Conservation (phyloP, 306 rosid genomes). For the Pterocarpus macrocarpus region DNA sequence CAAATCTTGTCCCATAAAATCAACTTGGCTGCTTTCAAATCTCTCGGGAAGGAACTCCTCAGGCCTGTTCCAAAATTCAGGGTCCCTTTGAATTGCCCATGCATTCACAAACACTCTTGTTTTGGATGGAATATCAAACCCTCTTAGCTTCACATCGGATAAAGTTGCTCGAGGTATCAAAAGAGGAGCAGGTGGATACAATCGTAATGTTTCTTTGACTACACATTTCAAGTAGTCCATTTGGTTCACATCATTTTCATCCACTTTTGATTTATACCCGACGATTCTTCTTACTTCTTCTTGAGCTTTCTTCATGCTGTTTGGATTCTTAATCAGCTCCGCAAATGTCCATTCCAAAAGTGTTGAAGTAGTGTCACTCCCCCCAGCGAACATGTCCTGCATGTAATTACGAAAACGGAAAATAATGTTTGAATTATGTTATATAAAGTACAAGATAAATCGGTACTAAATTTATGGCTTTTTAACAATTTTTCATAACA, state of each 20-base stretch:
- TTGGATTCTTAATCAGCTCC: conserved; percentile 32
- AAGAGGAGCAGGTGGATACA: conserved; percentile 56
- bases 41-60: conserved; percentile 34
- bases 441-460: no score
- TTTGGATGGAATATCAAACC: conserved; percentile 27
- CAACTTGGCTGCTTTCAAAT: background rate
- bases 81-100: conserved; percentile 49
- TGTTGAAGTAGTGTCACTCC: conserved; percentile 32
- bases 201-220: conserved; percentile 31
- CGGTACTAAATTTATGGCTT: no score
- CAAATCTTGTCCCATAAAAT: background rate
- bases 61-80: background rate
- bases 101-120: conserved; percentile 35
- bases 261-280: conserved; percentile 21
- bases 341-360: conserved; percentile 40
- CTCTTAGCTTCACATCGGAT: conserved; percentile 2
- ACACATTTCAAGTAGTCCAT: conserved; percentile 62
- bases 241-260: conserved; percentile 37
- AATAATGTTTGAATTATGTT: background rate
- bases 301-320: conserved; percentile 40
- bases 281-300: conserved; percentile 58
- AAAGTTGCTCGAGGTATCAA: conserved; percentile 39
- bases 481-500: no score
- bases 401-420: background rate
- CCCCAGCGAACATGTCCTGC: conserved; percentile 40